phyloP scores from a whole-genome alignment of 495 filamentous ascomycete species.

The Neurospora intermedia region DNA sequence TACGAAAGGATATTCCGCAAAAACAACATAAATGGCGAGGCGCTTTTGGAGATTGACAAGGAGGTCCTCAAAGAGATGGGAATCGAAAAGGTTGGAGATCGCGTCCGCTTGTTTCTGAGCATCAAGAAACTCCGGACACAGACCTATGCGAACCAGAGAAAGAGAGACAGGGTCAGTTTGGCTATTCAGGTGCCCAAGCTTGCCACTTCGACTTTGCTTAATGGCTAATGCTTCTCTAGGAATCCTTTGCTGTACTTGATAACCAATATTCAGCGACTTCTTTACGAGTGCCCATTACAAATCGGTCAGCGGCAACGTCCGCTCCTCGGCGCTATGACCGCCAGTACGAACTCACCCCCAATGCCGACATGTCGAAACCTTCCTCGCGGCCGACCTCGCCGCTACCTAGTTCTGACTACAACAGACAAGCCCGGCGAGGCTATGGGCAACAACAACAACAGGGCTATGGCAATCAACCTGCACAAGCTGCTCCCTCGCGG shows the following conservation, averaged over 20 bases:
- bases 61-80: conserved; percentile 94
- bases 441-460: conserved; percentile 35
- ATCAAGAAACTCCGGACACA: conserved; percentile 88
- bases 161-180: conserved; percentile 69
- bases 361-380: conserved; percentile 39
- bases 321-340: conserved; percentile 55
- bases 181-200: conserved; percentile 19
- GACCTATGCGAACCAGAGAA: conserved; percentile 71
- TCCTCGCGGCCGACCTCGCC: conserved; percentile 65
- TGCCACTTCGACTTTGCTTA: conserved; percentile 9
- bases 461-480: conserved; percentile 22
- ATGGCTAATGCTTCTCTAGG: conserved; percentile 30
- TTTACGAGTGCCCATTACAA: conserved; percentile 42
- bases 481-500: conserved; percentile 20
- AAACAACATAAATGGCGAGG: conserved; percentile 95
- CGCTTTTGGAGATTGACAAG: conserved; percentile 93
- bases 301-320: conserved; percentile 35
- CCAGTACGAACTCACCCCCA: conserved; percentile 40
- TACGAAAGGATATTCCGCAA: conserved; percentile 86
- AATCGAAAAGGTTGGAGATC: conserved; percentile 94
- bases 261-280: conserved; percentile 54
- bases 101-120: conserved; percentile 83
- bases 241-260: conserved; percentile 62
- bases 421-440: conserved; percentile 27
- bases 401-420: conserved; percentile 43